These are phyloP conservation scores for Ascochyta pisi DNA, from an alignment of 2,329 filamentous ascomycete species.

Conservation along the genomic window DNA sequence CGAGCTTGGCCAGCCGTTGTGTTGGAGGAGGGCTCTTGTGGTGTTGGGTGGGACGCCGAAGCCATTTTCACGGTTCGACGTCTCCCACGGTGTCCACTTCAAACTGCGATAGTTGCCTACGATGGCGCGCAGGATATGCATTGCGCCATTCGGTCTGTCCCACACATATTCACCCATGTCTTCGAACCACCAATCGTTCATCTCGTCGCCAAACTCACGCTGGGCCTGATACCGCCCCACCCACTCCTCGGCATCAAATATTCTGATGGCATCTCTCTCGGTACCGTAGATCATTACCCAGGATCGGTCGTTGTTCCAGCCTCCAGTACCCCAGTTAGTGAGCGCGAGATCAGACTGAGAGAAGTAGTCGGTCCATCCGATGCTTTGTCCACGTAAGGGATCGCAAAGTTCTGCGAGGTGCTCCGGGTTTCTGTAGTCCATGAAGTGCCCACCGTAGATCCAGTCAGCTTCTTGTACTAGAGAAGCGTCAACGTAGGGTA, in stretches of 20 bases:
- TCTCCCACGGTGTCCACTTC: constrained; percentile 23
- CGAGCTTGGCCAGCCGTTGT: constrained; percentile 19
- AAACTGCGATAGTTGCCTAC: constrained; percentile 14
- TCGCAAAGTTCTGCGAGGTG: constrained; percentile 12
- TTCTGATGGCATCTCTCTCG: constrained; percentile 14
- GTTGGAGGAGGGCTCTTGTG: not conserved
- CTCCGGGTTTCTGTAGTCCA: constrained; percentile 18
- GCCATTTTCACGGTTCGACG: constrained; percentile 12
- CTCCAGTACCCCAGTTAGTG: constrained; percentile 19
- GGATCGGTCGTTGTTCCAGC: constrained; percentile 20
- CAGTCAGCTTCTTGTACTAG: constrained; percentile 14
- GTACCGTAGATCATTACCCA: constrained; percentile 23
- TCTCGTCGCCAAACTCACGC: not conserved
- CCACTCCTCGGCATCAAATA: constrained; percentile 19
- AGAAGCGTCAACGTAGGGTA: constrained; percentile 22
- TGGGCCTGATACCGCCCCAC: not conserved
- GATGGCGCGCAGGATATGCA: constrained; percentile 16
- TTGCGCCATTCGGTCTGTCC: constrained; percentile 2
- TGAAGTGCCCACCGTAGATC: constrained; percentile 22
- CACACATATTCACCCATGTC: not conserved
- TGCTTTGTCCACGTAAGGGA: not conserved
- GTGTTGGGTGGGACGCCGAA: no score
- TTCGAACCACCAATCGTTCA: constrained; percentile 11
- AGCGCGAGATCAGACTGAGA: constrained; percentile 10
- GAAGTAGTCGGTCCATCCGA: constrained; percentile 15